A percentile compares a stretch with the other conserved stretches of the same genome.
Conservation (phyloP, 2,329 filamentous ascomycete species). For the Ilyonectria mors-panacis region DNA sequence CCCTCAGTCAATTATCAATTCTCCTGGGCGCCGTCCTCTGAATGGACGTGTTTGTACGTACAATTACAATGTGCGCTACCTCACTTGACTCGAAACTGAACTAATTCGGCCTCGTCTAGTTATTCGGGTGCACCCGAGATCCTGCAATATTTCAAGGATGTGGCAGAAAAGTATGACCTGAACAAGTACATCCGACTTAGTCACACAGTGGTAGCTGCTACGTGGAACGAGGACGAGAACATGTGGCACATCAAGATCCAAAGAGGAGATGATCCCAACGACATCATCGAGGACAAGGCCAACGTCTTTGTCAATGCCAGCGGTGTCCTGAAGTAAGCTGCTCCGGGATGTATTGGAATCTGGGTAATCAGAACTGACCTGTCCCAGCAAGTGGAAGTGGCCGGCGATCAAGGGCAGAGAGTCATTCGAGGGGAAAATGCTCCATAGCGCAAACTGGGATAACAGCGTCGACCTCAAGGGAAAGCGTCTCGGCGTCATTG, state of each 20-base stretch:
- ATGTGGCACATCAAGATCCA: constrained; percentile 29
- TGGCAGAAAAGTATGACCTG: constrained; percentile 42
- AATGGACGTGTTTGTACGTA: constrained; percentile 31
- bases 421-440: constrained; percentile 55
- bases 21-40: constrained; percentile 31
- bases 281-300: constrained; percentile 30
- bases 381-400: constrained; percentile 35
- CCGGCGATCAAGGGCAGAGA: constrained; percentile 29
- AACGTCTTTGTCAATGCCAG: constrained; percentile 34
- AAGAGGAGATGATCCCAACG: constrained; percentile 17
- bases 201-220: constrained; percentile 36
- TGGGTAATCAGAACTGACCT: neutral
- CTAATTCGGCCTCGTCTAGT: neutral
- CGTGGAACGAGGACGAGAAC: constrained; percentile 38
- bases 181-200: constrained; percentile 41
- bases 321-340: constrained; percentile 31
- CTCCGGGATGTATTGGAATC: no score
- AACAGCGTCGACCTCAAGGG: constrained; percentile 39
- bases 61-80: neutral
- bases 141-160: constrained; percentile 43
- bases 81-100: no score
- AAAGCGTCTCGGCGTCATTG: constrained; percentile 52
- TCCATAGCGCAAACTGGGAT: constrained; percentile 60
- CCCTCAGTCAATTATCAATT: constrained; percentile 44
- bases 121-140: constrained; percentile 41